Conservation (phyloP, 73 alveolate species). For the Diophrys appendiculata region DNA sequence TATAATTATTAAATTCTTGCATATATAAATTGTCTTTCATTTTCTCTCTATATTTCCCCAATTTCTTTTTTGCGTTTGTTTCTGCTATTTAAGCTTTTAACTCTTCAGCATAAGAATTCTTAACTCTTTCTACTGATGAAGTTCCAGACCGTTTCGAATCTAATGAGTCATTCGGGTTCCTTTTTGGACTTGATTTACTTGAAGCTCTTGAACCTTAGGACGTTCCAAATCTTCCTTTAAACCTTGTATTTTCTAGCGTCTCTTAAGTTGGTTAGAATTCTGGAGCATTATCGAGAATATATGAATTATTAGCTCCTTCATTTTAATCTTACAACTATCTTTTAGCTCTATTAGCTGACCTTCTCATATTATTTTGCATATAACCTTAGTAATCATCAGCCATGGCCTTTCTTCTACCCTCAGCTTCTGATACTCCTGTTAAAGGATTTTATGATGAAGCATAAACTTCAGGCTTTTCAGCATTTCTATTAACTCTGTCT, state of each 20-base stretch:
- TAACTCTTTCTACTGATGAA: not conserved
- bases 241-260: not conserved
- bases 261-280: not conserved
- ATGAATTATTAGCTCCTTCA: not conserved
- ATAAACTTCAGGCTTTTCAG: too few species aligned
- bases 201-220: not conserved
- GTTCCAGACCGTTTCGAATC: not conserved
- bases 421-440: too few species aligned
- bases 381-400: too few species aligned
- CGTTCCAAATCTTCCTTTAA: not conserved
- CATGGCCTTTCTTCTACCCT: too few species aligned
- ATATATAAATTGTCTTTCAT: constrained; percentile 6
- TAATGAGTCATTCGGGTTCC: not conserved
- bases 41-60: constrained; percentile 8
- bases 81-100: constrained; percentile 7
- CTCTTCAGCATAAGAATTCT: constrained; percentile 32
- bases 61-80: not conserved
- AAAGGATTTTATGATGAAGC: too few species aligned
- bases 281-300: not conserved
- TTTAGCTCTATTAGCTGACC: too few species aligned
- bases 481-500: too few species aligned
- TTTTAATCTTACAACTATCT: too few species aligned
- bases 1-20: constrained; percentile 28
- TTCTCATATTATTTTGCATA: too few species aligned
- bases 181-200: not conserved